Base-by-base conservation (phyloP, 2,329 filamentous ascomycete genomes). In the Podosphaera xanthii region DNA sequence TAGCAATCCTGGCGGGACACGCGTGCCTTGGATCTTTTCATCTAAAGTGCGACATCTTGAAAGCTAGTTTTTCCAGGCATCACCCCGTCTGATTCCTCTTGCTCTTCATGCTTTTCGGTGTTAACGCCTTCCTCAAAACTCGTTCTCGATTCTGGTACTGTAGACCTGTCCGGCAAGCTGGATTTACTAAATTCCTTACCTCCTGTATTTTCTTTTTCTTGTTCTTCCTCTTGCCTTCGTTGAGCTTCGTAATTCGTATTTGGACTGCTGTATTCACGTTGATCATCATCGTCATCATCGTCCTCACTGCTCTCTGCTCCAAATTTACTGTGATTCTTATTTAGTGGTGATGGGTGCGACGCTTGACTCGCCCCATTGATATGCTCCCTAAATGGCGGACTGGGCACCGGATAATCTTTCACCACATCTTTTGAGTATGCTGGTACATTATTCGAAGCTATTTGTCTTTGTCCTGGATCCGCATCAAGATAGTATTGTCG, bases 401-500 rank as follows among this genome's bases (percentile, higher is more conserved):
- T 42, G 3, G 61, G 59, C 48, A 57, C 42, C 53, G 63, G 58
- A 38, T 58, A 61, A 44, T 64, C 62, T 50, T 63, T 64, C 3
- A 57, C 56, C 49, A 63, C 60, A 44, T 64, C 63, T 33, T 65
- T 57, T 35, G 60, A 61, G 7, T 61, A 60, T 53, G 61, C 44
- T 48, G 61, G 48, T 30, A 58, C 58, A 40, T 62, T 60, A 50
- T 62, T 36, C 7, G 64, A 60, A 42, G 62, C 63, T n/a, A 69
- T 61, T 58, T 68, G 66, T 50, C 68, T 65, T 60, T 68, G 66
- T 62, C 66, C 64, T 50, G 69, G 69, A 68, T 87, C 83, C 2
- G 91, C 92, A 69, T 96, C 90, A 38, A 98, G 78, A 71, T 98
- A 98, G 72, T 96, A 98, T 65, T 90, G 90, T 65, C 92, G 84